Evolutionary conservation across 2,329 filamentous ascomycete species (phyloP), one percentile per base, ranked within the genome.

Genomic region (Akanthomyces uredinophilus): DNA sequence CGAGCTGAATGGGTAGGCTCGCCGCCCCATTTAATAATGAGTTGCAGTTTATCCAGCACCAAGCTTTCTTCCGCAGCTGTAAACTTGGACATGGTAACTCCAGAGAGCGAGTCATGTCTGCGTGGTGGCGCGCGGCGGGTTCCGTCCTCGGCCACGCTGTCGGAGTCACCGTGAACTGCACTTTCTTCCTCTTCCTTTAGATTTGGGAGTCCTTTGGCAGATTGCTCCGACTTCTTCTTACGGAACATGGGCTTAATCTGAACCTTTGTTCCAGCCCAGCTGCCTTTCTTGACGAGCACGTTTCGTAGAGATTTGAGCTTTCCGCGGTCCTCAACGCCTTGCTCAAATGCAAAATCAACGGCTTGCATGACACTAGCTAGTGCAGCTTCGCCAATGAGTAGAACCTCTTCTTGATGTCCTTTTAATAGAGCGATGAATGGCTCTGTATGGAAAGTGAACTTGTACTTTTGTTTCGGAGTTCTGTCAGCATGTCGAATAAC

Each of bases 241-340:
- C 93, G 87, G 75, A 99, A 99, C 92, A 99, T 96, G 11, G 95
- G 95, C 75, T 99, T 99, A 73, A 99, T 98, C 75, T 99, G 95
- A 2, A 99, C 92, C 74, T 99, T 99, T 1, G 95, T 99, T 0
- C 95, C 95, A 4, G 92, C 88, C 90, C 94, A 97, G 22, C 87
- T 87, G 1, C 93, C 92, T 74, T 99, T 99, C 77, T 95, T 96
- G 47, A 91, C 87, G 7, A 99, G 79, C 6, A 96, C 94, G 65
- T 94, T 94, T 63, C 90, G 88, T 55, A 99, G 81, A 47, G 91
- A 81, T 66, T 86, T 88, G n/a, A 99, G 86, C 76, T 99, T 99
- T 56, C 85, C 86, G 54, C 82, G 82, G 70, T 99, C 96, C 73
- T 99, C 95, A 22, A 92, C 79, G 1, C 89, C 90, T 68, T 92